A percentile compares a stretch with the other conserved stretches of the same genome.
These are phyloP conservation scores for Stephania japonica DNA, from an alignment of 164 flowering plant species.

Conservation along the genomic window DNA sequence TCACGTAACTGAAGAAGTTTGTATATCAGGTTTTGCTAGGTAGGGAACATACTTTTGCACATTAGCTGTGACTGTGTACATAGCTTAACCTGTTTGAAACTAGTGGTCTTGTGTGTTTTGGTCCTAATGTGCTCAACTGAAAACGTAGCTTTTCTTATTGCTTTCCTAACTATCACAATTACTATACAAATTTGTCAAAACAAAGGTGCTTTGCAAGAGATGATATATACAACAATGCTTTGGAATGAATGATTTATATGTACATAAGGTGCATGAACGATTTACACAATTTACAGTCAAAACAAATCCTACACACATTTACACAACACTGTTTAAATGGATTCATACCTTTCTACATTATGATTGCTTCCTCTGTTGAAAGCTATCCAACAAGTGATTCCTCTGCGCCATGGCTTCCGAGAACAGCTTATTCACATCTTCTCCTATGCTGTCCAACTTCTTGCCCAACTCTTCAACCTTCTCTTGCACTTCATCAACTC, in stretches of 20 bases:
- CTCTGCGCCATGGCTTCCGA: slow-evolving; percentile 36
- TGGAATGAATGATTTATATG: background rate
- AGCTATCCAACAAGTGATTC: slow-evolving; percentile 35
- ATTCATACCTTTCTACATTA: background rate
- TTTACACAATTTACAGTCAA: background rate
- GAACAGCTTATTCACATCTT: slow-evolving; percentile 37
- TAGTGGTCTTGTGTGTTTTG: background rate
- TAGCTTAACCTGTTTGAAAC: background rate
- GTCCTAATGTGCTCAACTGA: background rate
- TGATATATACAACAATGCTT: background rate
- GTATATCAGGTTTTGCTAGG: background rate
- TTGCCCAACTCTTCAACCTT: slow-evolving; percentile 30
- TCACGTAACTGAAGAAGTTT: background rate
- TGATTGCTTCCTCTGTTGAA: slow-evolving; percentile 12
- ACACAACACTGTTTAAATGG: background rate
- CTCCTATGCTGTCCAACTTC: slow-evolving; percentile 21
- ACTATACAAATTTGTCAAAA: background rate
- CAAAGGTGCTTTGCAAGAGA: background rate
- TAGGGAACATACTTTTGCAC: background rate
- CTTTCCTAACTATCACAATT: background rate
- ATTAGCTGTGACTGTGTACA: background rate
- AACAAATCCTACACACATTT: too few species aligned
- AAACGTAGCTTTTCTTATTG: background rate
- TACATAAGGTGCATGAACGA: background rate
- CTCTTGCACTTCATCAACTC: slow-evolving; percentile 27